Evolutionary conservation across 78 protist species (phyloP).

Genomic region (Dictyostelium intermedium): DNA sequence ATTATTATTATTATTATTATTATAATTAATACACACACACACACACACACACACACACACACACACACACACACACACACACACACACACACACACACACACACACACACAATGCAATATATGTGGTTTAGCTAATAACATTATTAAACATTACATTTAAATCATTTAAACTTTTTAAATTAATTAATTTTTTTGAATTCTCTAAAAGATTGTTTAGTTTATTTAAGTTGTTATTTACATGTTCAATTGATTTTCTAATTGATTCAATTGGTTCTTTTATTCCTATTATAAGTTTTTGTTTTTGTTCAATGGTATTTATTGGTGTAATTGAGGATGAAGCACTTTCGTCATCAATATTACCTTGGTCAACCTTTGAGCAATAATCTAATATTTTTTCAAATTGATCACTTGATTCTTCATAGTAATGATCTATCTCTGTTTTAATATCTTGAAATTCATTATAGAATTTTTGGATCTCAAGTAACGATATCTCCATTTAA

Average conservation of each 20-base stretch:
- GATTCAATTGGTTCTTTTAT: slow-evolving; percentile 3
- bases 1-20: too few relatives aligned
- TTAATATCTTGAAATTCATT: slow-evolving; percentile 7
- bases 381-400: not conserved
- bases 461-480: not conserved
- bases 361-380: not conserved
- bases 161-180: not conserved
- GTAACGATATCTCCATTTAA: not conserved
- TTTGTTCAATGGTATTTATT: not conserved
- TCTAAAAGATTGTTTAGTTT: not conserved
- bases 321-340: not conserved
- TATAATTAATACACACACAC: too few relatives aligned
- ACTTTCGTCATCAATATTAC: not conserved
- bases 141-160: not conserved
- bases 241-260: not conserved
- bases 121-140: not conserved
- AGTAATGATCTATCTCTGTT: not conserved
- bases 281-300: not conserved
- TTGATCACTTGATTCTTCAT: not conserved
- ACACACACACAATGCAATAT: too few relatives aligned
- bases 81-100: too few relatives aligned
- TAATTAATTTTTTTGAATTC: not conserved
- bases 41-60: too few relatives aligned
- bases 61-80: too few relatives aligned
- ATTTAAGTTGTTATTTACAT: not conserved